Conservation (phyloP, 495 filamentous ascomycete genomes). For the Penicillium simplicissimum region DNA sequence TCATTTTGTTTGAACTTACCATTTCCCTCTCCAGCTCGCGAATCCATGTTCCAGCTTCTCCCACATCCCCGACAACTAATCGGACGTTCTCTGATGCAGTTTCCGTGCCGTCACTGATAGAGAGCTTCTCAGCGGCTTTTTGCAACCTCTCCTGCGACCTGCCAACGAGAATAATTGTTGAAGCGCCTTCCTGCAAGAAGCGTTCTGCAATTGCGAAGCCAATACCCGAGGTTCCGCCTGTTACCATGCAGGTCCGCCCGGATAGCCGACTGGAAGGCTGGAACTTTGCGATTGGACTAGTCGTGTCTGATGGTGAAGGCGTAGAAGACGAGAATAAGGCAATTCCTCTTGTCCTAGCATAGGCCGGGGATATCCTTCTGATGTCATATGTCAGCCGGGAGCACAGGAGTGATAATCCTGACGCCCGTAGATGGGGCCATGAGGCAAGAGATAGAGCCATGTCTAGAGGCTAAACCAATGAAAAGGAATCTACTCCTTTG, state of each 20-base stretch:
- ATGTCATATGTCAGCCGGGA: conserved; percentile 1
- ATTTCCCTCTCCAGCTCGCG: conserved; percentile 44
- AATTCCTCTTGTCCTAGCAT: neutral
- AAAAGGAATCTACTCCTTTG: neutral
- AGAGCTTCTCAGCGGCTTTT: conserved; percentile 30
- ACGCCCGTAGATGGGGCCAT: neutral
- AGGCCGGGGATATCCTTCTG: neutral
- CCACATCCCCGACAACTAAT: conserved; percentile 51
- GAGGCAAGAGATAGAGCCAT: neutral
- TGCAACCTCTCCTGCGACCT: conserved; percentile 43
- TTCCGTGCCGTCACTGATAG: neutral
- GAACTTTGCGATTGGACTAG: neutral
- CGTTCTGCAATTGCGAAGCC: conserved; percentile 66
- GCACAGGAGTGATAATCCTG: neutral
- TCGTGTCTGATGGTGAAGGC: neutral
- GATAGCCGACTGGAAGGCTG: conserved; percentile 31
- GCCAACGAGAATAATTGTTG: conserved; percentile 55
- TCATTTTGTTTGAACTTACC: conserved; percentile 26
- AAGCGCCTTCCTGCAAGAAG: conserved; percentile 64
- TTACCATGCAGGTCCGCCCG: conserved; percentile 57
- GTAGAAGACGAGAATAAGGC: conserved; percentile 17
- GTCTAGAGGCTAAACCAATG: neutral
- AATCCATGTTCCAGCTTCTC: conserved; percentile 46
- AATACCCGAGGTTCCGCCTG: conserved; percentile 64
- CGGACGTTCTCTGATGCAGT: conserved; percentile 24